Base-by-base conservation (phyloP, 106 monocot genomes). In the Iris macrosiphon region DNA sequence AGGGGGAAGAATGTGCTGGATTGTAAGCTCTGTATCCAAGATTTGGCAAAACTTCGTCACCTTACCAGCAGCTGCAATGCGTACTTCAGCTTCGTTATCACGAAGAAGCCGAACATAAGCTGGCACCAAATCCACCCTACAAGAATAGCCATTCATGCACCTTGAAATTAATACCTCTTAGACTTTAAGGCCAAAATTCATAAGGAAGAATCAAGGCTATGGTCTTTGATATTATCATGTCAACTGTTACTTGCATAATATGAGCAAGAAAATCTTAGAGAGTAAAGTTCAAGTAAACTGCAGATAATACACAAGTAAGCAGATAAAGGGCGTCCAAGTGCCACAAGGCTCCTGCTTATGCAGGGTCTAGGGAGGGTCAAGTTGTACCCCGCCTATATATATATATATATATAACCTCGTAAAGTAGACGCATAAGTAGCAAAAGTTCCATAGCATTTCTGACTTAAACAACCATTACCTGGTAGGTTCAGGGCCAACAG, bases 101-200 rank as follows among this genome's bases (percentile, higher is more conserved):
- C 91, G 91, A 45, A 92, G 81, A 60, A 92, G 91, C 31, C 91
- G 78, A 42, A 92, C 91, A 82, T 92, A 92, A 47, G 91, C 85
- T 21, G 91, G 91, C 46, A 92, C 67, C 75, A 92, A 64, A 25
- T 92, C 85, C 56, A 55, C 56, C 68, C 89, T 90, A 63, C 17
- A 66, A 46, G 15, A 60, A 23, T 18, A 59, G 6, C 30, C 57
- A 58, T 1, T 41, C 27, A n/a, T n/a, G n/a, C n/a, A 44, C 44
- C 44, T 44, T 4, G 4, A 44, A 44, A 44, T 27, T 40, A 15
- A 28, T 13, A n/a, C n/a, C n/a, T n/a, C n/a, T n/a, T n/a, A n/a
- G n/a, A n/a, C n/a, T n/a, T n/a, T n/a, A n/a, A n/a, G n/a, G n/a
- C n/a, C n/a, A n/a, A n/a, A n/a, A n/a, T n/a, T n/a, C n/a, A n/a